These are phyloP conservation scores for Cyclostephanos invisitatus DNA, from an alignment of 108 stramenopile genomes.

Conservation along the genomic window DNA sequence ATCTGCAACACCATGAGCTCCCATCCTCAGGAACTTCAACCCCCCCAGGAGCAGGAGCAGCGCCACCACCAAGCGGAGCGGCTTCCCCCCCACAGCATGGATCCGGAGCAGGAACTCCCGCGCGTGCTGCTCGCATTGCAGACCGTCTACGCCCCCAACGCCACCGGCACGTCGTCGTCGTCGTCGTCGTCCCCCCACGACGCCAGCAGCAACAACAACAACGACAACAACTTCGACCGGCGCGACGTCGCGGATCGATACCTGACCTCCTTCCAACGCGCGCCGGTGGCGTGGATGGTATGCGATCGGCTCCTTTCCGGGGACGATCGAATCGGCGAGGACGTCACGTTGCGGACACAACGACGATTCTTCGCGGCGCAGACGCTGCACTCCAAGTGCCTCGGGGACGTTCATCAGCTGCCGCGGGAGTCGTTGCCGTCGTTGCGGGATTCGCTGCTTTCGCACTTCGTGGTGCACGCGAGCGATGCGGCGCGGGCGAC, in stretches of 20 bases:
- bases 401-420: constrained; percentile 62
- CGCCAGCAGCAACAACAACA: no score
- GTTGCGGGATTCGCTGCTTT: constrained; percentile 67
- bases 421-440: constrained; percentile 53
- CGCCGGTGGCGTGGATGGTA: constrained; percentile 76
- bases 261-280: constrained; percentile 73
- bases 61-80: constrained; percentile 27
- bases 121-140: constrained; percentile 70
- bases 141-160: constrained; percentile 63
- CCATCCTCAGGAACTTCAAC: no score
- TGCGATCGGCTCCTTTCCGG: constrained; percentile 69
- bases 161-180: background rate
- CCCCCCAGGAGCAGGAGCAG: no score
- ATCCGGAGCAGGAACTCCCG: constrained; percentile 71
- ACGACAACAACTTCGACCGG: constrained; percentile 52
- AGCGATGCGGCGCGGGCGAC: constrained; percentile 18
- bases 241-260: constrained; percentile 81
- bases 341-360: constrained; percentile 51
- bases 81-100: constrained; percentile 68
- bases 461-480: constrained; percentile 55
- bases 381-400: constrained; percentile 84
- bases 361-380: constrained; percentile 88
- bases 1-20: no score
- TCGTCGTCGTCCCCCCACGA: constrained; percentile 8
- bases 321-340: background rate